These are phyloP conservation scores for Tricholoma sp. DNA, from an alignment of 768 basidiomycete genomes.

Conservation along the genomic window DNA sequence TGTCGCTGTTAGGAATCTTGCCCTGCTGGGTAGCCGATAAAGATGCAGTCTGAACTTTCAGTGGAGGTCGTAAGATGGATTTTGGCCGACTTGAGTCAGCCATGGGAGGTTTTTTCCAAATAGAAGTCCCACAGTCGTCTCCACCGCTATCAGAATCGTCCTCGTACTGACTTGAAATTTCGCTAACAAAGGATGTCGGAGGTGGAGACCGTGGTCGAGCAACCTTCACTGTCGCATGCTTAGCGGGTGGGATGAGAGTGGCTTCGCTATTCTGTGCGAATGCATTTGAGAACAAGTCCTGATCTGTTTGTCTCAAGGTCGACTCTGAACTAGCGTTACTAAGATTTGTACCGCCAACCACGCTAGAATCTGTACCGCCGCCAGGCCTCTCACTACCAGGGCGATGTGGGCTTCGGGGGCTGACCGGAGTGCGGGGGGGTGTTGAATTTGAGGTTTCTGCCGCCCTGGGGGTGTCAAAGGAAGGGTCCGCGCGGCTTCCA, in stretches of 20 bases:
- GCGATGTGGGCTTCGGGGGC: constrained; percentile 40
- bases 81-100: constrained; percentile 20
- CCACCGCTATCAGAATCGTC: constrained; percentile 48
- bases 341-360: constrained; percentile 15
- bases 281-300: constrained; percentile 19
- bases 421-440: constrained; percentile 62
- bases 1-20: constrained; percentile 3
- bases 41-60: constrained; percentile 40
- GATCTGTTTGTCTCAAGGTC: constrained; percentile 28
- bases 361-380: constrained; percentile 20
- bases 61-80: constrained; percentile 34
- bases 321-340: constrained; percentile 18
- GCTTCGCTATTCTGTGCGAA: constrained; percentile 19
- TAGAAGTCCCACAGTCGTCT: constrained; percentile 34
- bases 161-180: constrained; percentile 21
- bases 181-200: constrained; percentile 16
- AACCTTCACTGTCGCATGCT: neutral
- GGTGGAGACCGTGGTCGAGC: constrained; percentile 14
- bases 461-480: constrained; percentile 31
- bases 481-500: constrained; percentile 29
- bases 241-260: constrained; percentile 17
- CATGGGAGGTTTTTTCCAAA: constrained; percentile 40
- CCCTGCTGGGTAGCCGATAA: constrained; percentile 11
- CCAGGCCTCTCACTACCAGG: constrained; percentile 27
- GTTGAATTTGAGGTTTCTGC: constrained; percentile 39